Conservation (phyloP, 345 rosid genomes). For the Salix arbutifolia region DNA sequence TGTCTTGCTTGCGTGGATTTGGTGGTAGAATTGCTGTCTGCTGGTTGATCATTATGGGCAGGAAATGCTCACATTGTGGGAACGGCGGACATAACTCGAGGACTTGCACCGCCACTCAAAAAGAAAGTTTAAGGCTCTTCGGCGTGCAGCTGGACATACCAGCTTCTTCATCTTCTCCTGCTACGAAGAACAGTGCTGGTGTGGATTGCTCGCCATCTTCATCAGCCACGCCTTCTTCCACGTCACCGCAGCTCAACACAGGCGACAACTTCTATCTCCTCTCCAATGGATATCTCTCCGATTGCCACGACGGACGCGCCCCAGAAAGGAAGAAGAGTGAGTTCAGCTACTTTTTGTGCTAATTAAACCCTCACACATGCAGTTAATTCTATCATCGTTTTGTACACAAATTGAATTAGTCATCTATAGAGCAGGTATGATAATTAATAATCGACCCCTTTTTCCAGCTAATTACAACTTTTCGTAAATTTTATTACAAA, state of each 20-base stretch:
- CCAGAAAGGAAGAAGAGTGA: slow-evolving; percentile 29
- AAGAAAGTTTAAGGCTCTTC: slow-evolving; percentile 23
- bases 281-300: slow-evolving; percentile 21
- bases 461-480: too few relatives aligned
- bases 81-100: slow-evolving; percentile 35
- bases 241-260: neutral
- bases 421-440: too few relatives aligned
- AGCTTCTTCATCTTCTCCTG: neutral
- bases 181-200: slow-evolving; percentile 19
- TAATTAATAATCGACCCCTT: too few relatives aligned
- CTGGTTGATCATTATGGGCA: slow-evolving; percentile 13
- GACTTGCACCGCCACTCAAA: slow-evolving; percentile 19
- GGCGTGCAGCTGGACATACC: slow-evolving; percentile 21
- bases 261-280: slow-evolving; percentile 1
- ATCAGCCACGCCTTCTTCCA: neutral
- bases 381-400: too few relatives aligned
- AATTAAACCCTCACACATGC: too few relatives aligned
- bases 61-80: slow-evolving; percentile 41
- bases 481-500: too few relatives aligned
- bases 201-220: slow-evolving; percentile 14
- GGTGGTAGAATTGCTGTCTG: neutral
- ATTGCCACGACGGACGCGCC: slow-evolving; percentile 9
- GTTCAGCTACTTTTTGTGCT: neutral
- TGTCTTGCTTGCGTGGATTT: neutral
- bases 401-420: too few relatives aligned